phyloP scores from a whole-genome alignment of 2,329 filamentous ascomycete genomes.

The Sclerotinia spermophila region DNA sequence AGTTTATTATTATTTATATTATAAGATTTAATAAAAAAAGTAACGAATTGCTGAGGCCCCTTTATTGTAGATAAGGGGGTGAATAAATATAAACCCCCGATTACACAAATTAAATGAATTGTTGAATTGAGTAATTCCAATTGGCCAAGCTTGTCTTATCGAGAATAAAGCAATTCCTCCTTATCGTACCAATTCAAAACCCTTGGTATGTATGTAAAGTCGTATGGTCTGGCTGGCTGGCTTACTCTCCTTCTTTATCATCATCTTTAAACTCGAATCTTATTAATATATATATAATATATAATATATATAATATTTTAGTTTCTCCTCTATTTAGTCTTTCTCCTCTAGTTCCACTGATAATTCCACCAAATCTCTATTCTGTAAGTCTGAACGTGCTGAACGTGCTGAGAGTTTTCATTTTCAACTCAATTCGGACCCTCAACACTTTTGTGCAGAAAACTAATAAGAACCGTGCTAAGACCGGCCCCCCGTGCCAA shows the following conservation, averaged over 20 bases:
- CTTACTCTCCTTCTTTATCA: too few species aligned
- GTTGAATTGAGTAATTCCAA: constrained; percentile 5
- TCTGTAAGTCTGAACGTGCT: not conserved
- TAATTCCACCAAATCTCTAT: not conserved
- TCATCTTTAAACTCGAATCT: not conserved
- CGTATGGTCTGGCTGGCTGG: not conserved
- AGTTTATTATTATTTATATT: too few species aligned
- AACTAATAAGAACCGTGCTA: not conserved
- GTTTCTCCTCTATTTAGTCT: not conserved
- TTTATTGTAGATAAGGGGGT: too few species aligned
- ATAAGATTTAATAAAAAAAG: too few species aligned
- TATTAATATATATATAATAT: too few species aligned
- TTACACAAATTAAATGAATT: too few species aligned
- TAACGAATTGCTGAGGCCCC: too few species aligned
- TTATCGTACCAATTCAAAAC: not conserved
- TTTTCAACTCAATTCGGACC: not conserved
- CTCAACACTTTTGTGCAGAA: constrained; percentile 12
- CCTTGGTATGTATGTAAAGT: not conserved
- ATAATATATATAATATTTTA: too few species aligned
- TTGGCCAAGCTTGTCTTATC: constrained; percentile 13
- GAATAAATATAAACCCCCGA: too few species aligned
- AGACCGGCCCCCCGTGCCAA: not conserved
- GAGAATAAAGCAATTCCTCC: not conserved
- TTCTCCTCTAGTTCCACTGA: not conserved
- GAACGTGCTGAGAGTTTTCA: not conserved